phyloP scores from a whole-genome alignment of 2,329 filamentous ascomycete genomes.

The Nemania sp. region DNA sequence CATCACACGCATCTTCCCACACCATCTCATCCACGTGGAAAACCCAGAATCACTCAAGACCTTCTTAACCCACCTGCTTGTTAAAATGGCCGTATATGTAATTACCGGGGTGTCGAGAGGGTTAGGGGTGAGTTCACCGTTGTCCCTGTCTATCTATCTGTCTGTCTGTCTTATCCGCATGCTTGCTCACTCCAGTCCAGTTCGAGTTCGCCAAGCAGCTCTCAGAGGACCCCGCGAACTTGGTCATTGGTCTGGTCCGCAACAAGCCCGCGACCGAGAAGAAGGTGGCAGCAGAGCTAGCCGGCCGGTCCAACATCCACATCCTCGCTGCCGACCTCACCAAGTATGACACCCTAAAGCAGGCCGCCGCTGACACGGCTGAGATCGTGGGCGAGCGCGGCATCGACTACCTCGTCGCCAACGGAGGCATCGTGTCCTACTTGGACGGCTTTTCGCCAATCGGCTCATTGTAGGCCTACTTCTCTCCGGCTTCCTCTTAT shows the following conservation, averaged over 20 bases:
- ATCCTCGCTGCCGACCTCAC: not conserved
- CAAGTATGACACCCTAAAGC: not conserved
- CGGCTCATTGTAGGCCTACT: conserved; percentile 20
- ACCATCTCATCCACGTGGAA: too few species aligned
- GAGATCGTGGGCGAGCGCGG: conserved; percentile 41
- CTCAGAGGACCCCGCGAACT: conserved; percentile 1
- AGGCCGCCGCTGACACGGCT: conserved; percentile 32
- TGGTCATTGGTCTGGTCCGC: conserved; percentile 8
- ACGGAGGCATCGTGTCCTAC: conserved; percentile 38
- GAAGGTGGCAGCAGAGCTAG: not conserved
- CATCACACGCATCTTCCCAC: too few species aligned
- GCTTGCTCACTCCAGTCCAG: too few species aligned
- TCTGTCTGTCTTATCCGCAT: too few species aligned
- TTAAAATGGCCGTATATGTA: too few species aligned
- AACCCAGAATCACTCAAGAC: too few species aligned
- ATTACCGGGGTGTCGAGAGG: too few species aligned
- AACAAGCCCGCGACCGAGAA: not conserved
- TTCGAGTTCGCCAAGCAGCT: conserved; percentile 5
- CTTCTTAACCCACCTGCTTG: too few species aligned
- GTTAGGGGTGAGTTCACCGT: too few species aligned
- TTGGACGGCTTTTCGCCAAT: not conserved
- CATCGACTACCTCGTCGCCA: conserved; percentile 58
- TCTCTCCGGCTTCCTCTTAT: too few species aligned
- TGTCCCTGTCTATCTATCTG: too few species aligned
- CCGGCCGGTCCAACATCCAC: not conserved